Conservation (phyloP, 2,329 filamentous ascomycete genomes). For the Cercospora zeae-maydis region DNA sequence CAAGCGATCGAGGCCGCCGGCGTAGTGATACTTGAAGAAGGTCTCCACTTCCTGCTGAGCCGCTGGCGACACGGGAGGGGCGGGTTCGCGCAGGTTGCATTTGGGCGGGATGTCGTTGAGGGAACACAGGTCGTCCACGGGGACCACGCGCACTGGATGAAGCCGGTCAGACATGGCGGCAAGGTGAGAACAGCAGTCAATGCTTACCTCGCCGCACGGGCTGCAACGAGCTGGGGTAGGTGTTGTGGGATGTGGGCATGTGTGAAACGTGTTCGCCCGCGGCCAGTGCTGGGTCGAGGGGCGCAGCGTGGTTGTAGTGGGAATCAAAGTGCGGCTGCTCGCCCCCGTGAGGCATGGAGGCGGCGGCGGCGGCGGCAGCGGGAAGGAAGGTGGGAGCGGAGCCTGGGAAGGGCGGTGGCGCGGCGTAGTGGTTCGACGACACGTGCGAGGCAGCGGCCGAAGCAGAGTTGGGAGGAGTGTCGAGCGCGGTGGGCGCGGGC, state of each 20-base stretch:
- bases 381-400: conserved; percentile 20
- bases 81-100: conserved; percentile 22
- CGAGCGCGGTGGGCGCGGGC: conserved; percentile 51
- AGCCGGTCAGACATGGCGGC: neutral
- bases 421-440: conserved; percentile 18
- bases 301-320: conserved; percentile 42
- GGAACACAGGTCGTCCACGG: conserved; percentile 57
- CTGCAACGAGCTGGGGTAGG: conserved; percentile 25
- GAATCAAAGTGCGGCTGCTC: conserved; percentile 8
- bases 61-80: conserved; percentile 43
- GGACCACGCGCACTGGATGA: conserved; percentile 46
- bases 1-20: conserved; percentile 67
- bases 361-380: conserved; percentile 2
- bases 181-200: neutral
- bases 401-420: conserved; percentile 17
- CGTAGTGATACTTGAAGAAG: conserved; percentile 73
- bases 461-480: conserved; percentile 24
- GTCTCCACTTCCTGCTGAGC: conserved; percentile 66
- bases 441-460: conserved; percentile 10
- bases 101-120: conserved; percentile 26
- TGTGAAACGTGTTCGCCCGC: conserved; percentile 29
- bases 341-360: neutral
- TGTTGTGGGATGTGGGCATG: conserved; percentile 28
- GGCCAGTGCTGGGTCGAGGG: conserved; percentile 66
- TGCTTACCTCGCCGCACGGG: conserved; percentile 32